Evolutionary conservation across 495 filamentous ascomycete genomes (phyloP), one percentile per base, ranked within the genome.

Genomic region (Penicillium cataractarum): DNA sequence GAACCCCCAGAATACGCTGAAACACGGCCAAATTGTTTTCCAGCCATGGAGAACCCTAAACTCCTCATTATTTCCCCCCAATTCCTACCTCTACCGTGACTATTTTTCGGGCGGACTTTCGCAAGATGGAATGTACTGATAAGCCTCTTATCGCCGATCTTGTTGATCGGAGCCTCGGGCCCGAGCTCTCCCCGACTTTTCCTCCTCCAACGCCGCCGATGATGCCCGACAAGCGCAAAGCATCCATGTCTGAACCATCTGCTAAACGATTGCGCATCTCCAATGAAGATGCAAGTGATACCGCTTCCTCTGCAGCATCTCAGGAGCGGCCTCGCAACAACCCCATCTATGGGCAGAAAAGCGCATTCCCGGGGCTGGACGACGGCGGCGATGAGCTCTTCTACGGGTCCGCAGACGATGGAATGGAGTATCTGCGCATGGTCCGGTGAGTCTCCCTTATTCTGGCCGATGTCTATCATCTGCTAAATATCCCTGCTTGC

Each of bases 281-380:
- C 4, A 70, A 74, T 22, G 64, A 69, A 0, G 72, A 76, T 33
- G 65, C 72, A 0, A 62, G 63, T 32, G 69, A 66, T 17, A 60
- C 67, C 8, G 48, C 42, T 22, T 46, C 51, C 33, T 51, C 63
- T 15, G 49, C 54, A 17, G 67, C 58, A 2, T 55, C 72, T 12
- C 64, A 76, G 31, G 76, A 80, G 59, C 75, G 71, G 13, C 78
- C 85, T 17, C 80, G 78, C 37, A 79, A 86, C 52, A 83, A 94
- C 67, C 83, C 84, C 3, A 81, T 85, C 10, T 93, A 87, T 65
- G 91, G 92, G 49, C 92, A 95, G 68, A 87, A 87, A 62, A 80
- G 86, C 65, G 90, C 86, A 21, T 92, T 96, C 65, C 91, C 92
- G 0, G 87, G 89, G 27, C 76, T 92, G n/a, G 89, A 91, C 32